A percentile compares a stretch with the other conserved stretches of the same genome.
Conservation (phyloP, 164 flowering plant species). For the Vitis cinerea region DNA sequence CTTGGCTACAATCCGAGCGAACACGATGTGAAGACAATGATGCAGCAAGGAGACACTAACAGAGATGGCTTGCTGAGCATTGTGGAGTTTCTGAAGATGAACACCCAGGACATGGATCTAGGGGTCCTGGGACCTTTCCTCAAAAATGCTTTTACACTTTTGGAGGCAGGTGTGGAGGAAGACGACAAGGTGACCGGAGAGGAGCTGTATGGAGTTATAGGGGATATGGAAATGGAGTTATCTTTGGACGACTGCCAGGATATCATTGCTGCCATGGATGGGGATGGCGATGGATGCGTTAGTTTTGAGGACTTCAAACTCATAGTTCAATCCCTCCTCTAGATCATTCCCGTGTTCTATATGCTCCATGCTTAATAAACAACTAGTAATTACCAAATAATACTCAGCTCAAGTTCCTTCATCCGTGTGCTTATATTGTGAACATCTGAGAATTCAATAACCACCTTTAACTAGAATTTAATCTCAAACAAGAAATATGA, state of each 20-base stretch:
- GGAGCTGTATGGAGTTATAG: conserved; percentile 27
- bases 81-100: conserved; percentile 50
- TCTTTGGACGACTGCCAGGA: conserved; percentile 33
- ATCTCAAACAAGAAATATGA: too few species aligned
- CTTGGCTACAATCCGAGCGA: conserved; percentile 42
- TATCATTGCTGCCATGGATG: conserved; percentile 44
- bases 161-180: conserved; percentile 22
- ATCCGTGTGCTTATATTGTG: too few species aligned
- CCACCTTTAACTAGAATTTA: too few species aligned
- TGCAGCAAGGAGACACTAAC: conserved; percentile 41
- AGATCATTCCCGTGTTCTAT: conserved; percentile 1
- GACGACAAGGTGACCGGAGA: conserved; percentile 36
- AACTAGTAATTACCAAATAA: too few species aligned
- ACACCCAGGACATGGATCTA: conserved; percentile 42
- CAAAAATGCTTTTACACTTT: conserved; percentile 21
- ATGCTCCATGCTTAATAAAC: not conserved
- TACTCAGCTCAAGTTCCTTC: too few species aligned
- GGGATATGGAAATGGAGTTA: conserved; percentile 18
- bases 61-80: conserved; percentile 45
- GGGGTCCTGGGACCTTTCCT: conserved; percentile 28
- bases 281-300: conserved; percentile 47
- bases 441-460: too few species aligned
- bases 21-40: conserved; percentile 43
- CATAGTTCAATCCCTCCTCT: conserved; percentile 37
- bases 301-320: conserved; percentile 38